Conservation (phyloP, 176 grass and related monocot genomes). For the Pharus latifolius region DNA sequence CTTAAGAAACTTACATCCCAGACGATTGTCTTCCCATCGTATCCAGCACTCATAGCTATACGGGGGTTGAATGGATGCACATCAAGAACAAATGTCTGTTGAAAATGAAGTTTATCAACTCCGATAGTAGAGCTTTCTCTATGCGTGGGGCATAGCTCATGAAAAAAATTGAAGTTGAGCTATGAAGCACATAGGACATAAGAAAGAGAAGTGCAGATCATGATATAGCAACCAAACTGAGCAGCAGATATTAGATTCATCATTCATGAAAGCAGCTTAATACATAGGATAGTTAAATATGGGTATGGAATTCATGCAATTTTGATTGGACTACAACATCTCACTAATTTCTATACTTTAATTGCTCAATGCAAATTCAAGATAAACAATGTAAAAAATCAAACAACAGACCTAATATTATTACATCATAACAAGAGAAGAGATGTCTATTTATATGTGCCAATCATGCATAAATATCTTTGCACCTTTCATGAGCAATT, state of each 20-base stretch:
- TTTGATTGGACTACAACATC: background rate
- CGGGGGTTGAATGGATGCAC: constrained; percentile 99
- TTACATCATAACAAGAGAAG: background rate
- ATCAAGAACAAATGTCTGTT: constrained; percentile 99
- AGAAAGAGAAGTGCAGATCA: background rate
- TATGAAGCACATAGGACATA: background rate
- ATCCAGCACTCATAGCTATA: constrained; percentile 99
- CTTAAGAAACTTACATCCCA: constrained; percentile 83
- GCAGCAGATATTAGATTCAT: background rate
- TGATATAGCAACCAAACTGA: background rate
- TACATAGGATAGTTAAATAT: background rate
- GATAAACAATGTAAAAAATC: background rate
- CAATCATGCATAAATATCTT: no score
- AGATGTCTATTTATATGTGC: background rate
- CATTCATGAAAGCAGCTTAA: background rate
- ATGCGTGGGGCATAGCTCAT: background rate
- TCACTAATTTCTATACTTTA: background rate
- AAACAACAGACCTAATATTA: background rate
- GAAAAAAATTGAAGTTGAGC: background rate
- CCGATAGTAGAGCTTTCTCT: background rate
- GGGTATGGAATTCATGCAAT: background rate
- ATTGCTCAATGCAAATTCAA: background rate
- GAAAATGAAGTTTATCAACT: constrained; percentile 25
- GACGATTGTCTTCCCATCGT: constrained; percentile 96
- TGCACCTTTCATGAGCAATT: no score